Evolutionary conservation across 352 stramenopile genomes (phyloP).

Genomic region (Globisporangium polare): DNA sequence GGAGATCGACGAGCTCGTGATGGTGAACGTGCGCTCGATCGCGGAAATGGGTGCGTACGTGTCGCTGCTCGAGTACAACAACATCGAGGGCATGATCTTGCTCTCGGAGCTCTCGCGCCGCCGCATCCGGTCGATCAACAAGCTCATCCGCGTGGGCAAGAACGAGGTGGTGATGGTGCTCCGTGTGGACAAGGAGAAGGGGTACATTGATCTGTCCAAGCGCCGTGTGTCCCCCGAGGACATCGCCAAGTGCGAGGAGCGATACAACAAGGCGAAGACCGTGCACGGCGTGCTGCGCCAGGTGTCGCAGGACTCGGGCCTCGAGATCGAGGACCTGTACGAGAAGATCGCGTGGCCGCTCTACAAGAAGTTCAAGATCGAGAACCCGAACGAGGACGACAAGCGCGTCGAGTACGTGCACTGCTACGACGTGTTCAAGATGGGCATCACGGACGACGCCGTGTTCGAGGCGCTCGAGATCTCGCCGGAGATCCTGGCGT

Average conservation of each 20-base stretch:
- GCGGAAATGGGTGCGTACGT: slow-evolving; percentile 99
- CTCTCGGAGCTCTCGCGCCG: slow-evolving; percentile 97
- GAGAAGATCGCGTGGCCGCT: slow-evolving; percentile 97
- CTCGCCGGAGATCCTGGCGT: slow-evolving; percentile 72
- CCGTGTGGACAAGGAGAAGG: slow-evolving; percentile 99
- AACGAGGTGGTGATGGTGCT: slow-evolving; percentile 99
- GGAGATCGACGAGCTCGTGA: slow-evolving; percentile 98
- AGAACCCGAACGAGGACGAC: slow-evolving; percentile 69
- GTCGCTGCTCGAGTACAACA: slow-evolving; percentile 99
- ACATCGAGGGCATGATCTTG: slow-evolving; percentile 99
- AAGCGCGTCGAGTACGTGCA: slow-evolving; percentile 94
- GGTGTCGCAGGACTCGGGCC: slow-evolving; percentile 73
- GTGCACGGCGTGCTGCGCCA: slow-evolving; percentile 95
- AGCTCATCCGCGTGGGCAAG: slow-evolving; percentile 99
- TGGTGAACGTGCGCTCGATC: slow-evolving; percentile 95
- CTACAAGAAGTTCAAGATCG: slow-evolving; percentile 96
- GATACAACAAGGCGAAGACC: slow-evolving; percentile 99
- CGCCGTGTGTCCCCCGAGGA: slow-evolving; percentile 98
- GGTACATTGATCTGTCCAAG: slow-evolving; percentile 99
- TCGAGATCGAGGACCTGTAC: slow-evolving; percentile 82
- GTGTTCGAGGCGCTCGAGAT: slow-evolving; percentile 92
- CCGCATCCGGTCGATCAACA: slow-evolving; percentile 99
- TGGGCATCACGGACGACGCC: slow-evolving; percentile 89
- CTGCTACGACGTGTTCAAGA: slow-evolving; percentile 99
- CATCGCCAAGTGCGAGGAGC: slow-evolving; percentile 98